These are phyloP conservation scores for Candida montana DNA, from an alignment of 805 yeast genomes.

Conservation along the genomic window DNA sequence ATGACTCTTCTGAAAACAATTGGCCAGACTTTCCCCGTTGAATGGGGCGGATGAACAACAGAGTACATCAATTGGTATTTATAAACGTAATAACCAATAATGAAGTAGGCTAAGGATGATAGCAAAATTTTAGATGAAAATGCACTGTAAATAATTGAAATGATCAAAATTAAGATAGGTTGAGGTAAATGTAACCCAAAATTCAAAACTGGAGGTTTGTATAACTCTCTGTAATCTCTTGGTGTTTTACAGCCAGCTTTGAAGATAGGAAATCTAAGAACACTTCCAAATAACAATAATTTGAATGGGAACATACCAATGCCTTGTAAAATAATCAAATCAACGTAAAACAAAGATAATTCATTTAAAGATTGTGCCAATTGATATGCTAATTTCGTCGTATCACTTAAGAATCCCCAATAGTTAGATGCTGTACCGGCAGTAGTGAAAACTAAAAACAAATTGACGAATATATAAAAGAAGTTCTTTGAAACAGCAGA, in stretches of 20 bases:
- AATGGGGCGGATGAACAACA: constrained; percentile 92
- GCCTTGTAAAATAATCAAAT: constrained; percentile 75
- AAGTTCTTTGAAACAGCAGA: constrained; percentile 89
- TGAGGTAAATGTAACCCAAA: constrained; percentile 91
- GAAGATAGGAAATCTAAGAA: constrained; percentile 69
- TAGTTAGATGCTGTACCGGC: constrained; percentile 86
- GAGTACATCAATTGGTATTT: constrained; percentile 88
- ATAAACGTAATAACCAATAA: constrained; percentile 81
- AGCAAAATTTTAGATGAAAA: constrained; percentile 82
- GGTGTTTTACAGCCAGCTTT: constrained; percentile 69
- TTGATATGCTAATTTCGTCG: constrained; percentile 82
- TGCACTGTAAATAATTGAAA: constrained; percentile 82
- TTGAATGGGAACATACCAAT: constrained; percentile 89
- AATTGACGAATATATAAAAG: constrained; percentile 88
- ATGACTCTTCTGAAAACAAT: constrained; percentile 76
- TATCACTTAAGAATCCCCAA: constrained; percentile 79
- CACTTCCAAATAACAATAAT: constrained; percentile 72
- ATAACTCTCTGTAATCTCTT: constrained; percentile 66
- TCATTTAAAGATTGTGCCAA: constrained; percentile 77
- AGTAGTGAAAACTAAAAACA: constrained; percentile 88
- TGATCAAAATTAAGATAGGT: constrained; percentile 79
- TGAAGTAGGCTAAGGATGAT: constrained; percentile 79
- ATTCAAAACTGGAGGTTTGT: constrained; percentile 87
- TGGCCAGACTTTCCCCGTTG: constrained; percentile 97
- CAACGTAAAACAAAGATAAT: constrained; percentile 84